Base-by-base conservation (phyloP, 179 eudicot species). In the Patellifolia procumbens region DNA sequence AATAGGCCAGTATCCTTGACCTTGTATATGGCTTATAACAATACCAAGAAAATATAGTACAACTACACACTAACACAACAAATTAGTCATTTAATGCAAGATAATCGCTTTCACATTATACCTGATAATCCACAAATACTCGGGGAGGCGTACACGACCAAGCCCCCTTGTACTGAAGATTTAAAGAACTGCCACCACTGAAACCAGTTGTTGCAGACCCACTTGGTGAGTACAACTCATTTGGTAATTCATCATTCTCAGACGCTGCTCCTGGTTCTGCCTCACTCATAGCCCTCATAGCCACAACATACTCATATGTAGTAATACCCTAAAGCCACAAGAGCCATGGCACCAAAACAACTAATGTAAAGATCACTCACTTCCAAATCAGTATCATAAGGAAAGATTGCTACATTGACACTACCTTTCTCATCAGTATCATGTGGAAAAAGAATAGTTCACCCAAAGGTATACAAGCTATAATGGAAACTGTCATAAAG, bases 371-470 rank as follows among this genome's bases (percentile, higher is more conserved):
- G 29, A 37, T 48, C 60, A 68, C 48, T 7, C 60, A 46, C 49
- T 52, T n/a, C 39, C 37, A 9, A 58, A 31, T 34, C 32, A 59
- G 55, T 45, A 72, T 31, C 39, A 55, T 17, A 56, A 26, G 53
- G 49, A 43, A 56, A 63, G 10, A 55, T 42, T 10, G 7, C 13
- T 28, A 49, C 51, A 35, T 7, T 15, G 52, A 15, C 53, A 49
- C 59, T 61, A 94, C 98, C 98, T 94, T 93, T 82, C 88, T 91
- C 59, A 94, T 94, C 76, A 94, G 84, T 83, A 94, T 88, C 83
- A 94, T 81, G 87, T 93, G 98, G 89, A 94, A 94, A 83, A 93
- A 93, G 92, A 94, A 89, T 76, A 94, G 98, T 84, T 94, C 98
- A 20, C 93, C 90, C 91, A 94, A 80, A 68, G 98, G 98, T 65